These are phyloP conservation scores for Medicago lupulina DNA, from an alignment of 306 rosid genomes.

Conservation along the genomic window DNA sequence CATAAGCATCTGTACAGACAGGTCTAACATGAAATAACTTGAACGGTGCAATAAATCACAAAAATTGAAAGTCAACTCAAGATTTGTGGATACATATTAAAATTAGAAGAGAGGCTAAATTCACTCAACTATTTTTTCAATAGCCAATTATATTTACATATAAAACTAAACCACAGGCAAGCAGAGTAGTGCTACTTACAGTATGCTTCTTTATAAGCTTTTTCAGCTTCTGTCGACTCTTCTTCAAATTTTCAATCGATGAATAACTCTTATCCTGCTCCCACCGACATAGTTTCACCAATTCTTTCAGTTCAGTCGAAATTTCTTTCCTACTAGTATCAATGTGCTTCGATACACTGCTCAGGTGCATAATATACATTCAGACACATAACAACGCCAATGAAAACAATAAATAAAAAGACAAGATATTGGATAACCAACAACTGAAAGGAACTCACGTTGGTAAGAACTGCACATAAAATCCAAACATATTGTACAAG, in stretches of 20 bases:
- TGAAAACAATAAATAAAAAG: not conserved
- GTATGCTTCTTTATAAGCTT: slow-evolving; percentile 81
- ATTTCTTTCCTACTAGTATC: slow-evolving; percentile 58
- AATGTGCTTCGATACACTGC: slow-evolving; percentile 69
- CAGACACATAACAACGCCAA: not conserved
- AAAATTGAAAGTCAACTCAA: not conserved
- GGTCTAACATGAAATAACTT: slow-evolving; percentile 1
- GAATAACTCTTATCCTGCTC: slow-evolving; percentile 61
- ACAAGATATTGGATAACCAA: slow-evolving; percentile 10
- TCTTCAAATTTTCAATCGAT: slow-evolving; percentile 66
- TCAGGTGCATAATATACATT: slow-evolving; percentile 36
- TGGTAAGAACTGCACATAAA: slow-evolving; percentile 85
- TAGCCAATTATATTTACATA: not conserved
- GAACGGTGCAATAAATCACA: not conserved
- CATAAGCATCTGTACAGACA: not conserved
- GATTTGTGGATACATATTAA: not conserved
- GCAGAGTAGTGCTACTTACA: slow-evolving; percentile 53
- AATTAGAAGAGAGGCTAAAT: not conserved
- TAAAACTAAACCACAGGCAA: not conserved
- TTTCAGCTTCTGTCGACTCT: slow-evolving; percentile 73
- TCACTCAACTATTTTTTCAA: not conserved
- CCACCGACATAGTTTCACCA: slow-evolving; percentile 78
- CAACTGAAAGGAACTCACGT: slow-evolving; percentile 56
- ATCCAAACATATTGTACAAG: slow-evolving; percentile 83
- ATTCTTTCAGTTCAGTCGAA: slow-evolving; percentile 62